Evolutionary conservation across 495 filamentous ascomycete species (phyloP).

Genomic region (Talaromyces wortmannii): DNA sequence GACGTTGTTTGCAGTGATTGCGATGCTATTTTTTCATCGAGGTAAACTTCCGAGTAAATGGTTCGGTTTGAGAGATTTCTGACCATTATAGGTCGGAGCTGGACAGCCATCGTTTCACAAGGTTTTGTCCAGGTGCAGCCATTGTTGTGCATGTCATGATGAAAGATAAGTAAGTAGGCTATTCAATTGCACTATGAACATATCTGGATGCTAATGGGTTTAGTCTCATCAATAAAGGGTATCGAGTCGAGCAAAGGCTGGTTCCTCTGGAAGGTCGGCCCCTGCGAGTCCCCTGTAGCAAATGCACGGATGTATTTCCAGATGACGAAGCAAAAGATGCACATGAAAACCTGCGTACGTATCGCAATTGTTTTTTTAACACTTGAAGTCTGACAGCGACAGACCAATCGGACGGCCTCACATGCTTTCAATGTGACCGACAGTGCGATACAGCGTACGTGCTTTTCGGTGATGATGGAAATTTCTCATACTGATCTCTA

Average conservation of each 20-base stretch:
- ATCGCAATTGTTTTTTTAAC: neutral
- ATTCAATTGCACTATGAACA: neutral
- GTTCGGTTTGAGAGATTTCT: neutral
- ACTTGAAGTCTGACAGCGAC: too few relatives aligned
- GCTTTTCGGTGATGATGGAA: neutral
- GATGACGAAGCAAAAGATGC: conserved; percentile 10
- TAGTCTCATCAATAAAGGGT: conserved; percentile 25
- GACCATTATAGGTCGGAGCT: conserved; percentile 15
- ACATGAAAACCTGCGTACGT: conserved; percentile 2
- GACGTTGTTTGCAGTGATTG: conserved; percentile 22
- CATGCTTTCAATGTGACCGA: conserved; percentile 1
- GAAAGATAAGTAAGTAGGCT: conserved; percentile 16
- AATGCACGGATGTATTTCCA: conserved; percentile 17
- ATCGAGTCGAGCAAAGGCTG: conserved; percentile 22
- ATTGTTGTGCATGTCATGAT: conserved; percentile 25
- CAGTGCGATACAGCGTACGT: conserved; percentile 4
- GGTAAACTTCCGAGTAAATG: neutral
- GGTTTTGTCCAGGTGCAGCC: conserved; percentile 19
- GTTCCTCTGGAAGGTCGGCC: conserved; percentile 17
- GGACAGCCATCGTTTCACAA: conserved; percentile 19
- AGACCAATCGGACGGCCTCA: neutral
- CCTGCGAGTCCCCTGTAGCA: conserved; percentile 16
- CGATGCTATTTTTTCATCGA: conserved; percentile 22
- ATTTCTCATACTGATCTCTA: too few relatives aligned
- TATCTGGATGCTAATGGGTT: neutral